These are phyloP conservation scores for Rugonectria rugulosa DNA, from an alignment of 2,329 filamentous ascomycete species.

Conservation along the genomic window DNA sequence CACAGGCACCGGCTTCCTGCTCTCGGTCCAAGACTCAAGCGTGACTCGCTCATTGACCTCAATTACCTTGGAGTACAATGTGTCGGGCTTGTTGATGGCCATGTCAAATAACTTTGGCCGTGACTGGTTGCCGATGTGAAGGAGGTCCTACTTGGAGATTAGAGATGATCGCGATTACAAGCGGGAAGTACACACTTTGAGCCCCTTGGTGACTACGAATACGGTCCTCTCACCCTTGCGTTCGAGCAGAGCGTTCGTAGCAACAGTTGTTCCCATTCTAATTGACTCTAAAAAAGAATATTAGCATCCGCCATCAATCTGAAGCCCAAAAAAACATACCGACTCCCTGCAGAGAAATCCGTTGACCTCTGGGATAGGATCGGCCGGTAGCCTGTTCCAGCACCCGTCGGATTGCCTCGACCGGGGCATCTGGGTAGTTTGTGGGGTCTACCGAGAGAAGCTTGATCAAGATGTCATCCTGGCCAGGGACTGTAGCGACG, in stretches of 20 bases:
- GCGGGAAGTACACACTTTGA: slow-evolving; percentile 50
- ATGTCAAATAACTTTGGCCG: slow-evolving; percentile 90
- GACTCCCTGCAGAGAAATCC: slow-evolving; percentile 52
- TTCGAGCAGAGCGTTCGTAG: slow-evolving; percentile 88
- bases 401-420: slow-evolving; percentile 89
- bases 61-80: slow-evolving; percentile 81
- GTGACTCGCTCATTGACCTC: slow-evolving; percentile 91
- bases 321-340: neutral
- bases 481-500: slow-evolving; percentile 79
- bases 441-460: slow-evolving; percentile 86
- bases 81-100: slow-evolving; percentile 83
- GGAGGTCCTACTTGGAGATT: slow-evolving; percentile 64
- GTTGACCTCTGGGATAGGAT: slow-evolving; percentile 78
- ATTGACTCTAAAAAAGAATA: slow-evolving; percentile 76
- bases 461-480: slow-evolving; percentile 81
- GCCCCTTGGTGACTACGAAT: slow-evolving; percentile 84
- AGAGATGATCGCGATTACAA: neutral
- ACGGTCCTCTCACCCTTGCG: slow-evolving; percentile 88
- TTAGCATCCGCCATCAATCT: slow-evolving; percentile 64
- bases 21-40: slow-evolving; percentile 85
- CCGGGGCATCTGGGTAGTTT: slow-evolving; percentile 88
- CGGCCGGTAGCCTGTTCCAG: slow-evolving; percentile 76
- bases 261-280: slow-evolving; percentile 93
- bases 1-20: slow-evolving; percentile 55
- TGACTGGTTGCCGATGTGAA: slow-evolving; percentile 90